Conservation (phyloP, 768 basidiomycete genomes). For the Boletus insuetus region DNA sequence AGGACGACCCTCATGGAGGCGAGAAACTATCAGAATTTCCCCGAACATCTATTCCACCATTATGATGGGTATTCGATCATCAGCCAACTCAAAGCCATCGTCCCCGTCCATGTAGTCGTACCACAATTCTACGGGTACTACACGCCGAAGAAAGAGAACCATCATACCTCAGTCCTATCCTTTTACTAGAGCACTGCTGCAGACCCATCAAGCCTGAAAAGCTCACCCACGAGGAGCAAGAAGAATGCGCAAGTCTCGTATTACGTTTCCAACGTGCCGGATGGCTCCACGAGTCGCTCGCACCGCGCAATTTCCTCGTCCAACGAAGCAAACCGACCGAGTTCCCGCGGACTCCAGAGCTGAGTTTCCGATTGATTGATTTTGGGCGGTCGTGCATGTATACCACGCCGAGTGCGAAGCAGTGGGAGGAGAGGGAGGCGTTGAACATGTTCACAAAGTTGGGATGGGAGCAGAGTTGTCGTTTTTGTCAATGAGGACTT, state of each 20-base stretch:
- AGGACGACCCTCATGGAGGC: conserved; percentile 38
- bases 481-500: too few species aligned
- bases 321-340: conserved; percentile 41
- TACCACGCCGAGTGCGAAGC: neutral
- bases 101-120: conserved; percentile 48
- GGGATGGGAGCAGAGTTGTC: too few species aligned
- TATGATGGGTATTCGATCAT: conserved; percentile 25
- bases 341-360: conserved; percentile 18
- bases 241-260: conserved; percentile 41
- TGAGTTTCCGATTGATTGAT: conserved; percentile 49
- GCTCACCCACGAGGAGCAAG: conserved; percentile 36
- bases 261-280: conserved; percentile 39
- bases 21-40: conserved; percentile 26
- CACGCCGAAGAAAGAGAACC: conserved; percentile 15
- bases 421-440: neutral
- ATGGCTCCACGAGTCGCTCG: conserved; percentile 42
- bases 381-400: conserved; percentile 41
- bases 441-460: conserved; percentile 1
- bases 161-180: conserved; percentile 36
- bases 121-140: conserved; percentile 71
- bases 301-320: conserved; percentile 42
- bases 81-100: conserved; percentile 36
- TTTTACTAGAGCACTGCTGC: conserved; percentile 50
- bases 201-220: conserved; percentile 26
- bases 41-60: conserved; percentile 27